Evolutionary conservation across 208 protist species (phyloP), one percentile per base, ranked within the genome.

Genomic region (Crithidia brevicula): DNA sequence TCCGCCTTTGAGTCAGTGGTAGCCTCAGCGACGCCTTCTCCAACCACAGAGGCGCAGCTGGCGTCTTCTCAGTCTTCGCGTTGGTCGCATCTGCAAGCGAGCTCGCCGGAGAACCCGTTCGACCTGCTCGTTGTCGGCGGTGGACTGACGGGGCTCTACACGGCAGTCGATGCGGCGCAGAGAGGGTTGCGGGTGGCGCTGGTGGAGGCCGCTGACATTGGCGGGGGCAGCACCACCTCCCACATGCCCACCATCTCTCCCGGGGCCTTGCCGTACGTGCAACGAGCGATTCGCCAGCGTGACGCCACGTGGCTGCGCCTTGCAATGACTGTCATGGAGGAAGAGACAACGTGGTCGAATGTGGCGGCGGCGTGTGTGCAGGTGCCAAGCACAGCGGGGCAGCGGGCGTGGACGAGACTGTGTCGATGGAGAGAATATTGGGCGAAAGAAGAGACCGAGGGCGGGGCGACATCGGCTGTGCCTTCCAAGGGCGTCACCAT

Each of bases 91-190:
- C 72, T 93, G 22, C 51, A 42, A 10, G 15, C 13, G 11, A 72
- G 77, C 53, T 61, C 61, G 2, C 54, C 53, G 3, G 60, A 34
- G 5, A 36, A 74, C 2, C 74, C 82, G 0, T 92, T 89, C 59
- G 89, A 95, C 65, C 69, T 95, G 5, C 74, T 93, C 42, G 78
- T 97, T 6, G 43, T 96, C 18, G 91, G 91, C 31, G 88, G 86
- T 22, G 87, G 89, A 15, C 60, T 88, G 8, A 79, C 49, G 1
- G 91, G 88, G 2, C 71, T 96, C 16, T 94, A 94, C 81, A 80
- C 81, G 1, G 88, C 91, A 18, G 83, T 96, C 8, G 91, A 96
- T 49, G 91, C 91, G 6, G 86, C 88, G 9, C 84, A 88, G 56
- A 84, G 91, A 11, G 91, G 91, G 20, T 74, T 94, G 38, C 77